Evolutionary conservation across 306 rosid species (phyloP).

Genomic region (Quercus rubra): DNA sequence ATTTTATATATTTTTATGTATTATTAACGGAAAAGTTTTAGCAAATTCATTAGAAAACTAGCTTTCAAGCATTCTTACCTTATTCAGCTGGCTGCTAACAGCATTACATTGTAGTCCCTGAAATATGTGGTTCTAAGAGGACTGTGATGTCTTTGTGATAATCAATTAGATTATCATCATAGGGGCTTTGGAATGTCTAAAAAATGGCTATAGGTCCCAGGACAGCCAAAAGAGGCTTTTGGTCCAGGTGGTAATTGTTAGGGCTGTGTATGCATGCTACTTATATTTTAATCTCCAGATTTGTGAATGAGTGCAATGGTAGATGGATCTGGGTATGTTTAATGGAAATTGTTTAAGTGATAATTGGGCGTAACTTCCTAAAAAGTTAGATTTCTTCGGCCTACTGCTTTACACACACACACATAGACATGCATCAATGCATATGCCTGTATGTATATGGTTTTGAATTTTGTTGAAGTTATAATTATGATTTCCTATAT

Average conservation of each 20-base stretch:
- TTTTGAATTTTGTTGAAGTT: not conserved
- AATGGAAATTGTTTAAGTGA: not conserved
- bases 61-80: not conserved
- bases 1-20: not conserved
- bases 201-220: not conserved
- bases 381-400: not conserved
- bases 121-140: not conserved
- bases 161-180: not conserved
- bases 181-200: not conserved
- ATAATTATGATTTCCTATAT: not conserved
- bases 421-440: no score
- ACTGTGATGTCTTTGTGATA: not conserved
- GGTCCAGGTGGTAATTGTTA: not conserved
- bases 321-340: not conserved
- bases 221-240: not conserved
- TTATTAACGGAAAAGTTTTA: not conserved
- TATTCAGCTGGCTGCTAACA: not conserved
- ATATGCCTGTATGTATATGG: not conserved
- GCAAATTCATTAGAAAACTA: not conserved
- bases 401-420: not conserved
- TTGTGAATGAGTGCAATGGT: not conserved
- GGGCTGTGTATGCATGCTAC: not conserved
- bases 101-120: not conserved
- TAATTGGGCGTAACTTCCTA: not conserved
- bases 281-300: not conserved